These are phyloP conservation scores for Citrus australasica DNA, from an alignment of 345 rosid species.

Conservation along the genomic window DNA sequence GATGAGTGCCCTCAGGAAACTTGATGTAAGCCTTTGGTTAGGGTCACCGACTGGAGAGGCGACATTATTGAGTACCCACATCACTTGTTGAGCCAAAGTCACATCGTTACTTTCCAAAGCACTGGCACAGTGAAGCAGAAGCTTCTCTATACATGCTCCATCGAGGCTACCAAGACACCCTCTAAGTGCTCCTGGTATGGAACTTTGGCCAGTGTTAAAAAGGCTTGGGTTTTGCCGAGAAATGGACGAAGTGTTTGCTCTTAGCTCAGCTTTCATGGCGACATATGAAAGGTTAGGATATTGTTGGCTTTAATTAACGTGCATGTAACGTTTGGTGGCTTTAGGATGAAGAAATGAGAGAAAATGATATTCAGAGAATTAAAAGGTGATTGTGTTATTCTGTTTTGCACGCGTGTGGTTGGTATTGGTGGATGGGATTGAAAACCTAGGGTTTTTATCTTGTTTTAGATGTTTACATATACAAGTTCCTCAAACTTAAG, in stretches of 20 bases:
- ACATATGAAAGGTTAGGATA: background rate
- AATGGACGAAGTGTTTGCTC: constrained; percentile 37
- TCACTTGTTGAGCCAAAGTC: constrained; percentile 71
- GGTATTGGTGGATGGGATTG: constrained; percentile 23
- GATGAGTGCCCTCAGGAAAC: constrained; percentile 64
- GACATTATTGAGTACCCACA: constrained; percentile 84
- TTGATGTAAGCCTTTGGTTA: constrained; percentile 58
- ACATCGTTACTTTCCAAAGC: constrained; percentile 64
- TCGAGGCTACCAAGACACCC: constrained; percentile 71
- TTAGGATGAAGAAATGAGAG: background rate
- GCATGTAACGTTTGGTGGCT: constrained; percentile 18
- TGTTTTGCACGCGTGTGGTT: constrained; percentile 16
- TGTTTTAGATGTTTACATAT: background rate
- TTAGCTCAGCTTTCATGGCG: constrained; percentile 45
- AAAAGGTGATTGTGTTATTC: background rate
- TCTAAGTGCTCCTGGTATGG: constrained; percentile 50
- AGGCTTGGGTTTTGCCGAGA: constrained; percentile 40
- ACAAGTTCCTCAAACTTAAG: background rate
- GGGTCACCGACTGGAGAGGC: constrained; percentile 65
- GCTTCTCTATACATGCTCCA: constrained; percentile 68
- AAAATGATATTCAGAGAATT: background rate
- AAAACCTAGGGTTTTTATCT: constrained; percentile 32
- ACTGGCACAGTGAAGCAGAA: constrained; percentile 66
- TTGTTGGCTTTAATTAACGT: constrained; percentile 10
- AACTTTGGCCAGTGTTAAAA: constrained; percentile 28